A percentile compares a stretch with the other conserved stretches of the same genome.
Evolutionary conservation across 129 eudicot species (phyloP).

Genomic region (Saussurea involucrata): DNA sequence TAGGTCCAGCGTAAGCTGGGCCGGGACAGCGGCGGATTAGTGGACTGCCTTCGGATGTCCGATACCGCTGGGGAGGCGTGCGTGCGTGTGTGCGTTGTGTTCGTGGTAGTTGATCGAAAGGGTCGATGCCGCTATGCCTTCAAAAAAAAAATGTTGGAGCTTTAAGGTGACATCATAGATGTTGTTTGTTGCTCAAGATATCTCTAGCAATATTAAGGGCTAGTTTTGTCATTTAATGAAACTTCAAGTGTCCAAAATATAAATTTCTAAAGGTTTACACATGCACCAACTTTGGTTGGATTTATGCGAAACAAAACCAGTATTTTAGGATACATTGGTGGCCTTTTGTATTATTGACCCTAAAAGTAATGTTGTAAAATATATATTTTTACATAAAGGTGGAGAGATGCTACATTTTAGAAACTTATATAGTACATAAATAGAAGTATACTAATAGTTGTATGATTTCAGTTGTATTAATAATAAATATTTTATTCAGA

Average conservation of each 20-base stretch:
- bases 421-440: not conserved
- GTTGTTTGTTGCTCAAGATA: not conserved
- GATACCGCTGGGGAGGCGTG: too few relatives aligned
- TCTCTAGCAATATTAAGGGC: not conserved
- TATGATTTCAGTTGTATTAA: not conserved
- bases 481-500: not conserved
- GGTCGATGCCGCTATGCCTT: too few relatives aligned
- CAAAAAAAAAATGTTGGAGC: too few relatives aligned
- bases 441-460: not conserved
- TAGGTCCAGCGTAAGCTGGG: too few relatives aligned
- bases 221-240: not conserved
- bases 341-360: constrained; percentile 25
- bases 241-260: not conserved
- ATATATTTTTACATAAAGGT: not conserved
- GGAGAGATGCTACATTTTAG: not conserved
- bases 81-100: too few relatives aligned
- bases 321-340: constrained; percentile 13
- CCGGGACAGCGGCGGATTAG: too few relatives aligned
- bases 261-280: not conserved
- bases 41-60: too few relatives aligned
- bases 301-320: constrained; percentile 1
- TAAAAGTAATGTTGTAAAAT: constrained; percentile 4
- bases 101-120: too few relatives aligned
- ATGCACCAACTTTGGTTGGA: constrained; percentile 17
- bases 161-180: not conserved